Evolutionary conservation across 2,329 filamentous ascomycete species (phyloP).

Genomic region (Lachnellula subtilissima): DNA sequence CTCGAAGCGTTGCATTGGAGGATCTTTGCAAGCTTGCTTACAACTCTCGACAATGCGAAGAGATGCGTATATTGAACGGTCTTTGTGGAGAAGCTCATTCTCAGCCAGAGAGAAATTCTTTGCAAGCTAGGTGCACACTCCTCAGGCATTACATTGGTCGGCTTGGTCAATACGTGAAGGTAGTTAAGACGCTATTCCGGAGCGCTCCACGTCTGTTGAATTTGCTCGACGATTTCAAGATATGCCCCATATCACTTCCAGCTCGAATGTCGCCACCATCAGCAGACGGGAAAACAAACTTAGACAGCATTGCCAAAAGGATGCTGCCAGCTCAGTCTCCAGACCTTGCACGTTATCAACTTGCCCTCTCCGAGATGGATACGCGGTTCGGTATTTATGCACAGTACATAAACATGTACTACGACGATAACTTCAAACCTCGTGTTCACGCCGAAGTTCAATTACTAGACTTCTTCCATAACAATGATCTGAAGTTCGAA

Average conservation of each 20-base stretch:
- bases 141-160: constrained; percentile 42
- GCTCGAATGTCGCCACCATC: background rate
- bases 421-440: constrained; percentile 9
- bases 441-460: constrained; percentile 13
- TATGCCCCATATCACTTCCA: constrained; percentile 13
- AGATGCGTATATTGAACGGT: no score
- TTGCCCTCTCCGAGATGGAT: constrained; percentile 6
- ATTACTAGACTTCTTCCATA: constrained; percentile 8
- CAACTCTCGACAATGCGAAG: no score
- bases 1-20: no score
- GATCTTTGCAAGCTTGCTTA: no score
- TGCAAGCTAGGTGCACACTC: constrained; percentile 21
- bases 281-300: background rate
- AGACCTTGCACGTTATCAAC: background rate
- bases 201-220: constrained; percentile 29
- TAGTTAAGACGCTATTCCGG: constrained; percentile 35
- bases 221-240: constrained; percentile 31
- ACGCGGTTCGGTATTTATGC: constrained; percentile 10
- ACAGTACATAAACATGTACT: background rate
- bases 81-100: background rate
- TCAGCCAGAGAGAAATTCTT: background rate
- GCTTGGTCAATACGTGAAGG: constrained; percentile 40
- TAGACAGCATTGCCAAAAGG: background rate
- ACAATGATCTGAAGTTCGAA: constrained; percentile 3
- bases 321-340: background rate